These are phyloP conservation scores for Penicillium italicum DNA, from an alignment of 2,329 filamentous ascomycete species.

Conservation along the genomic window DNA sequence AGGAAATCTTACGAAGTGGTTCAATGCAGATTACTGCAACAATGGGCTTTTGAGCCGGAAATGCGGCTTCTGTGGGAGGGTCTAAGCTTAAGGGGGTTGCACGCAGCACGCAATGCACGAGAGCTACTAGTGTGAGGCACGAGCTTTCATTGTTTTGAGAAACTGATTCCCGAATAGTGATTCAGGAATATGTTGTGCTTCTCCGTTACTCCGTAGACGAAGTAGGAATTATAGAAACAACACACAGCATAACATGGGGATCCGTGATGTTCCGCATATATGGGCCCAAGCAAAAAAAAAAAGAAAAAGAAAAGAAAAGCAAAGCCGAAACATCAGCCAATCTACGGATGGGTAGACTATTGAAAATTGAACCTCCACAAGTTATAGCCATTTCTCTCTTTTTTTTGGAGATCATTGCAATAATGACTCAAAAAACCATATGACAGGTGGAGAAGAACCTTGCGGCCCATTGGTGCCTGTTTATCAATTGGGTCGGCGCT, in stretches of 20 bases:
- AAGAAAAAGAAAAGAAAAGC: neutral
- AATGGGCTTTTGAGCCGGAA: neutral
- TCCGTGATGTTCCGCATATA: conserved; percentile 2
- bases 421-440: conserved; percentile 7
- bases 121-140: conserved; percentile 5
- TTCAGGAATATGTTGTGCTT: neutral
- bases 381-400: neutral
- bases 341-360: neutral
- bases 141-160: conserved; percentile 1
- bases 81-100: neutral
- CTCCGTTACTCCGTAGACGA: too few relatives aligned
- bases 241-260: neutral
- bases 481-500: conserved; percentile 6
- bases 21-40: neutral
- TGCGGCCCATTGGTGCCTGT: conserved; percentile 12
- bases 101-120: conserved; percentile 1
- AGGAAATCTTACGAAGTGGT: neutral
- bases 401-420: neutral
- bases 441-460: conserved; percentile 20
- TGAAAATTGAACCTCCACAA: neutral
- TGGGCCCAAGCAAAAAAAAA: neutral
- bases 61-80: conserved; percentile 1
- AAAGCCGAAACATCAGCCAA: neutral
- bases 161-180: neutral
- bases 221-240: neutral